phyloP scores from a whole-genome alignment of 2,329 filamentous ascomycete genomes.

The Teratosphaeria destructans region DNA sequence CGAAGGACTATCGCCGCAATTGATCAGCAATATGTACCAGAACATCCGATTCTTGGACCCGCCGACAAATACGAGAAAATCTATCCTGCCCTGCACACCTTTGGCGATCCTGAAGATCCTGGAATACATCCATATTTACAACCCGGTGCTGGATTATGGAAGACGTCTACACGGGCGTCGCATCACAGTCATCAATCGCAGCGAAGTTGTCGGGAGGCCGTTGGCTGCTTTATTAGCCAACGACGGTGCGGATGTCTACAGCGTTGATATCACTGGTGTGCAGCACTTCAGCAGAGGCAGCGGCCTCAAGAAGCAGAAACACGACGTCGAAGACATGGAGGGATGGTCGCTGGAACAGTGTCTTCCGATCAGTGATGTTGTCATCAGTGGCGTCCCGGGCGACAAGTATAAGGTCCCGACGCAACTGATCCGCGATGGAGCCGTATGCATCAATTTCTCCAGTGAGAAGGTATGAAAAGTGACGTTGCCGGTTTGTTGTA shows the following conservation, averaged over 20 bases:
- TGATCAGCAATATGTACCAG: slow-evolving; percentile 99
- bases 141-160: slow-evolving; percentile 82
- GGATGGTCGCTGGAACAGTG: slow-evolving; percentile 72
- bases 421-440: slow-evolving; percentile 72
- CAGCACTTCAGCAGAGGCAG: slow-evolving; percentile 85
- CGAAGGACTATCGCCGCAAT: slow-evolving; percentile 83
- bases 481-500: background rate
- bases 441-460: slow-evolving; percentile 98
- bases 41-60: slow-evolving; percentile 90
- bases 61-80: slow-evolving; percentile 69
- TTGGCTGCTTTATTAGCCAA: slow-evolving; percentile 89
- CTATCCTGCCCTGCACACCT: slow-evolving; percentile 88
- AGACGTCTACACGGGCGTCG: slow-evolving; percentile 90
- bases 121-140: slow-evolving; percentile 93
- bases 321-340: slow-evolving; percentile 77
- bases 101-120: slow-evolving; percentile 94
- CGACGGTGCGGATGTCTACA: slow-evolving; percentile 91
- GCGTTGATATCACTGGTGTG: slow-evolving; percentile 81
- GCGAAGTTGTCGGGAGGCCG: slow-evolving; percentile 88
- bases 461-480: slow-evolving; percentile 57
- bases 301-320: slow-evolving; percentile 73
- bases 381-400: slow-evolving; percentile 84
- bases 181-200: slow-evolving; percentile 92
- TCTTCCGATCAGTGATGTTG: slow-evolving; percentile 79
- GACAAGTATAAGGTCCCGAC: slow-evolving; percentile 85